A percentile compares a stretch with the other conserved stretches of the same genome.
Evolutionary conservation across 768 basidiomycete genomes (phyloP).

Genomic region (Symmetrospora coprosmae): DNA sequence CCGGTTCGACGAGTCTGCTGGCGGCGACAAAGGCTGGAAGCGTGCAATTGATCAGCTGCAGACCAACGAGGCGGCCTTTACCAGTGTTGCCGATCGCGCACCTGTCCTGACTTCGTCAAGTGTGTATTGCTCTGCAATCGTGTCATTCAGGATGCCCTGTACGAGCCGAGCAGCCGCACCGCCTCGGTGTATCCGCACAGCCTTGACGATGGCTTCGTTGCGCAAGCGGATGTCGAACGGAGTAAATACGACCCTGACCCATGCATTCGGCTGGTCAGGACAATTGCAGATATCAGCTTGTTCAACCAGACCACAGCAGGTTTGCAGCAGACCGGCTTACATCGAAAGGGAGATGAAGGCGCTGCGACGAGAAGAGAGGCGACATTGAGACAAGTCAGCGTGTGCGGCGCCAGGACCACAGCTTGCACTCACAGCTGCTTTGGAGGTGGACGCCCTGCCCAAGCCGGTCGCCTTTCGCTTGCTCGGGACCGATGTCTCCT

Average conservation of each 20-base stretch:
- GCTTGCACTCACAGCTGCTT: too few species aligned
- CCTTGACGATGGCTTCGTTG: slow-evolving; percentile 2
- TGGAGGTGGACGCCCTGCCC: too few species aligned
- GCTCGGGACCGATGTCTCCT: too few species aligned
- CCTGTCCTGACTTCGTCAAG: background rate
- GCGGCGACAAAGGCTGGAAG: background rate
- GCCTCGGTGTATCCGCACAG: slow-evolving; percentile 2
- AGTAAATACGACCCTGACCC: background rate
- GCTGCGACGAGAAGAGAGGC: background rate
- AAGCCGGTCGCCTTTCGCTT: too few species aligned
- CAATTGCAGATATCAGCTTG: background rate
- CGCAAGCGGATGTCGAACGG: slow-evolving; percentile 17
- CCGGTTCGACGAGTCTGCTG: background rate
- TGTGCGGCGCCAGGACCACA: too few species aligned
- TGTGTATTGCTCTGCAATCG: background rate
- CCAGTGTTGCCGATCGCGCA: too few species aligned
- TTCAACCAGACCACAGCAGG: too few species aligned
- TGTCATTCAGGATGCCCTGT: background rate
- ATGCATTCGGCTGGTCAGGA: background rate
- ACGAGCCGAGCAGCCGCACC: background rate
- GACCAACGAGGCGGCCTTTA: too few species aligned
- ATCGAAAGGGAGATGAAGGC: slow-evolving; percentile 6
- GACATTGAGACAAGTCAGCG: too few species aligned
- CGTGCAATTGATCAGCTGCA: background rate
- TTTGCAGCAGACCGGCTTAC: background rate